Evolutionary conservation across 1,139 yeast species (phyloP), one percentile per base, ranked within the genome.

Genomic region (Eremothecium coryli): DNA sequence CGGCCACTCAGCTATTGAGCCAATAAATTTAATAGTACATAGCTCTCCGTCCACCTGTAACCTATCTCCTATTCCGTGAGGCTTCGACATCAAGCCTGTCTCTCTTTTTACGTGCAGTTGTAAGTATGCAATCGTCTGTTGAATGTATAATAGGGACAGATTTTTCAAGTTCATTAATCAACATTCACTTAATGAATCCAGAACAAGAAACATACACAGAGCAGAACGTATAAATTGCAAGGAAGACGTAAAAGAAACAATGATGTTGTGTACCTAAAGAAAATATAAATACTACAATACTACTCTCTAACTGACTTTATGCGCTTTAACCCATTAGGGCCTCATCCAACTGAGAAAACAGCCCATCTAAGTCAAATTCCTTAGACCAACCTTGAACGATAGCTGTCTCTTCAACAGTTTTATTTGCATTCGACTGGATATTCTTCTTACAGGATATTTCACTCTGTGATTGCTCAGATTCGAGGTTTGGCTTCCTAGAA

Each of bases 321-420:
- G 38, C 7, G 37, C 41, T 27, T 38, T 32, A 26, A n/a, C n/a
- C n/a, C n/a, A n/a, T n/a, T n/a, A 54, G 48, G 13, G 53, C 56
- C 25, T 48, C 49, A 33, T 61, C 64, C 33, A 62, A 38, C 23
- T 61, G 43, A 11, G 64, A 58, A 38, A 82, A 76, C 45, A 88
- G 67, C 5, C 85, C 86, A 54, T 84, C 96, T 49, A 90, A 68
- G 58, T 86, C 95, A 55, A 90, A 88, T 61, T 88, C 98, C 57
- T 82, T 72, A 12, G 97, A 81, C 97, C 98, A 90, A 48, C 75
- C 71, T n/a, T 71, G 64, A 15, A 93, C 98, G 50, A 90, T 73
- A 11, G 82, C 76, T 32, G 93, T 82, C 53, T 81, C 82, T 49
- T 81, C 93, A 28, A 70, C 72, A 55, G 67, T 71, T 32, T 56